Evolutionary conservation across 768 basidiomycete species (phyloP).

Genomic region (Collybiopsis luxurians): DNA sequence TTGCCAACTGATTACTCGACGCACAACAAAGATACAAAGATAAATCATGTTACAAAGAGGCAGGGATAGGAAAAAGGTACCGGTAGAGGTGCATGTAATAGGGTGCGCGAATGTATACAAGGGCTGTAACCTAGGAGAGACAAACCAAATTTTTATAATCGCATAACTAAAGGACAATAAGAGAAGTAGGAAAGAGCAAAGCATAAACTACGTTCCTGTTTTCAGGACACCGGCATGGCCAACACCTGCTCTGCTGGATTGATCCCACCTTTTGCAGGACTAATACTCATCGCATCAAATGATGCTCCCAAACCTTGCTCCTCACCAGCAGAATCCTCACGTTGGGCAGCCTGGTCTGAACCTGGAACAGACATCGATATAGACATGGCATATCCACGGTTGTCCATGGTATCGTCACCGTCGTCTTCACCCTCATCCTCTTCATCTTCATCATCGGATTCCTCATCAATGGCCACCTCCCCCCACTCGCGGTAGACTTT

Average conservation of each 20-base stretch:
- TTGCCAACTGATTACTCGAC: too few species aligned
- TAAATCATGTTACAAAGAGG: too few species aligned
- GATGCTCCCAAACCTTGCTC: conserved; percentile 50
- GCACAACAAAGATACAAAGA: too few species aligned
- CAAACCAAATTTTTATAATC: too few species aligned
- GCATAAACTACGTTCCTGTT: background rate
- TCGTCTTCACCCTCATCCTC: conserved; percentile 26
- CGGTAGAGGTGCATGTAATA: too few species aligned
- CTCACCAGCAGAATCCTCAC: conserved; percentile 37
- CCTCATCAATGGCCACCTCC: conserved; percentile 73
- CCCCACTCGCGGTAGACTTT: conserved; percentile 90
- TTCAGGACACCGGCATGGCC: background rate
- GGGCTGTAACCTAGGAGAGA: too few species aligned
- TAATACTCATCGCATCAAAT: conserved; percentile 83
- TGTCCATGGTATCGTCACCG: conserved; percentile 7
- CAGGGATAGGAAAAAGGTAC: too few species aligned
- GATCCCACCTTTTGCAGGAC: conserved; percentile 38
- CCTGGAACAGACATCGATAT: conserved; percentile 19
- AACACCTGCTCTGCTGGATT: background rate
- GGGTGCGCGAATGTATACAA: too few species aligned
- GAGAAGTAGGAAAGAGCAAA: too few species aligned
- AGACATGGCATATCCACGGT: conserved; percentile 8
- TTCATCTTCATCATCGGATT: conserved; percentile 55
- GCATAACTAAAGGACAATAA: too few species aligned
- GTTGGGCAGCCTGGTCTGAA: conserved; percentile 13